Evolutionary conservation across 257 asterid species (phyloP).

Genomic region (Thymus quinquecostatus): DNA sequence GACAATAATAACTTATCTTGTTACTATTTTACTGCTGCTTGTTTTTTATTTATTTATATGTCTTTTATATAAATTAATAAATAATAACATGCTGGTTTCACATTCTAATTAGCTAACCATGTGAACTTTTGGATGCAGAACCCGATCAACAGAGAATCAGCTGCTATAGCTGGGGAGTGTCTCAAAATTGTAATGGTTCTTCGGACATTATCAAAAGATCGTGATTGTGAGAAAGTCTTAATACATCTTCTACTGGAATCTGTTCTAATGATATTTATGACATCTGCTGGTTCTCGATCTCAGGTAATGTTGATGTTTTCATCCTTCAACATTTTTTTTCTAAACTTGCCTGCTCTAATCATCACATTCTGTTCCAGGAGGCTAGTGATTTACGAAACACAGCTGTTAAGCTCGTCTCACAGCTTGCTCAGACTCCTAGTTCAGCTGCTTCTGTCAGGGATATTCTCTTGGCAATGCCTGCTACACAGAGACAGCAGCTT

Average conservation of each 20-base stretch:
- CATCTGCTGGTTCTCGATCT: constrained; percentile 54
- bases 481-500: constrained; percentile 72
- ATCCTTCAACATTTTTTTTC: constrained; percentile 22
- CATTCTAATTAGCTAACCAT: constrained; percentile 32
- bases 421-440: constrained; percentile 85
- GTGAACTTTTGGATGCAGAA: constrained; percentile 59
- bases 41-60: too few relatives aligned
- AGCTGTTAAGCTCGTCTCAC: constrained; percentile 77
- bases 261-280: constrained; percentile 68
- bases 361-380: constrained; percentile 56
- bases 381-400: constrained; percentile 58
- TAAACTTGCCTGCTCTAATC: constrained; percentile 30
- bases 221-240: constrained; percentile 65
- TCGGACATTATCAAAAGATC: constrained; percentile 65
- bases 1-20: neutral
- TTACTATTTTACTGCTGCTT: neutral
- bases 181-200: constrained; percentile 76
- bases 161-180: constrained; percentile 83
- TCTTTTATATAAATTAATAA: too few relatives aligned
- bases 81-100: constrained; percentile 9
- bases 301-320: constrained; percentile 51
- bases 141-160: constrained; percentile 65
- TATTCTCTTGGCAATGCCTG: constrained; percentile 79
- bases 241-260: constrained; percentile 77
- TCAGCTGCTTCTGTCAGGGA: constrained; percentile 76